These are phyloP conservation scores for Kockovaella imperatae DNA, from an alignment of 768 basidiomycete species.

Conservation along the genomic window DNA sequence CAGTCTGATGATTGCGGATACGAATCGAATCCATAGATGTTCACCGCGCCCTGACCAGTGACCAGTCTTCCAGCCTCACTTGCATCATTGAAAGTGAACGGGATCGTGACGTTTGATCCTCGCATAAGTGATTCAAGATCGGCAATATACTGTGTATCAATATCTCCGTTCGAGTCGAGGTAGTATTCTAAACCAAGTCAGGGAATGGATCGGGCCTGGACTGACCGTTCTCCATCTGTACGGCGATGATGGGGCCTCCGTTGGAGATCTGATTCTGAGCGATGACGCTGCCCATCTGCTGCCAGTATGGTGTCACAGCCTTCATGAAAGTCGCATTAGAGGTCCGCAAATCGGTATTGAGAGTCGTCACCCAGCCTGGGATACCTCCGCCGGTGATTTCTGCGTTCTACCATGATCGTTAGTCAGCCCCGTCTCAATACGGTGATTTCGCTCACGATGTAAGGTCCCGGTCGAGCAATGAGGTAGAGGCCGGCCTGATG, in stretches of 20 bases:
- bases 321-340: constrained; percentile 2
- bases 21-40: constrained; percentile 55
- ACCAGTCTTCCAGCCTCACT: constrained; percentile 52
- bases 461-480: constrained; percentile 62
- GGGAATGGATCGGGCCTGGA: background rate
- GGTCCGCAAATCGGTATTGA: background rate
- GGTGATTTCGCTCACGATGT: constrained; percentile 48
- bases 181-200: constrained; percentile 4
- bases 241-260: constrained; percentile 14
- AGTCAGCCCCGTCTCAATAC: no score
- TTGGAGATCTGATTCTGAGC: constrained; percentile 10
- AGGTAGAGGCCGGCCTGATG: constrained; percentile 68
- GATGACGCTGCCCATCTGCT: constrained; percentile 4
- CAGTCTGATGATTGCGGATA: constrained; percentile 8
- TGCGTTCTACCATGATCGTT: no score
- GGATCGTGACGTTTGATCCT: constrained; percentile 51
- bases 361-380: constrained; percentile 12
- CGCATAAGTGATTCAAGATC: constrained; percentile 57
- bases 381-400: constrained; percentile 57
- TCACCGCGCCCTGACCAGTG: constrained; percentile 69
- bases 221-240: constrained; percentile 20
- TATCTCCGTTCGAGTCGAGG: constrained; percentile 2
- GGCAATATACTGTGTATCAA: constrained; percentile 49
- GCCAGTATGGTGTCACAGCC: constrained; percentile 9
- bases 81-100: constrained; percentile 68